Evolutionary conservation across 2,329 filamentous ascomycete species (phyloP).

Genomic region (Aspergillus quadrilineatus): DNA sequence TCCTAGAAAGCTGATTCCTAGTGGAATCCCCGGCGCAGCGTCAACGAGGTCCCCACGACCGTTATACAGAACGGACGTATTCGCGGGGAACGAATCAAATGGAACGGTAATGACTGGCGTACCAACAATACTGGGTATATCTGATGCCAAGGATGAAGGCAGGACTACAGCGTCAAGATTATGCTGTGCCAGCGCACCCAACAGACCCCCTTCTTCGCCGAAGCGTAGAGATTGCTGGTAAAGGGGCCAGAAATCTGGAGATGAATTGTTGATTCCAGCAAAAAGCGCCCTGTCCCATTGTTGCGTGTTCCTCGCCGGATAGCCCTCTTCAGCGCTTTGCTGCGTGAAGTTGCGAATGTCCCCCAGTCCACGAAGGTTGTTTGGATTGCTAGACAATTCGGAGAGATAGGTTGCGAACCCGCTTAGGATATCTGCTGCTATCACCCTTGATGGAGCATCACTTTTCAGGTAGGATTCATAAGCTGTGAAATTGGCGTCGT

Average conservation of each 20-base stretch:
- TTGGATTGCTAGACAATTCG: constrained; percentile 58
- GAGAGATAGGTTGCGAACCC: constrained; percentile 58
- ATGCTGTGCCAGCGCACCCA: constrained; percentile 58
- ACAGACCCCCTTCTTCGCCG: constrained; percentile 60
- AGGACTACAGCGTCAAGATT: constrained; percentile 63
- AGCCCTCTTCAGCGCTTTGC: constrained; percentile 54
- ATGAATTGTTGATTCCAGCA: constrained; percentile 57
- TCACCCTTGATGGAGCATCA: constrained; percentile 40
- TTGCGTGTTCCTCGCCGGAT: constrained; percentile 59
- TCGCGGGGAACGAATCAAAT: constrained; percentile 55
- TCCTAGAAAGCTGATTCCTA: constrained; percentile 65
- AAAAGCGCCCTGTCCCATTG: constrained; percentile 57
- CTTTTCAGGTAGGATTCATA: constrained; percentile 47
- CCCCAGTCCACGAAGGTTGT: constrained; percentile 52
- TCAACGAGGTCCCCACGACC: constrained; percentile 52
- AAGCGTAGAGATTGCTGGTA: constrained; percentile 56
- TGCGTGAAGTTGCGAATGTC: constrained; percentile 60
- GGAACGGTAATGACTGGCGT: constrained; percentile 64
- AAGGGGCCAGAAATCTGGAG: constrained; percentile 56
- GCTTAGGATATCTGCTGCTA: constrained; percentile 60
- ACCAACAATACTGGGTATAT: constrained; percentile 57
- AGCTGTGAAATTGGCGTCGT: constrained; percentile 59
- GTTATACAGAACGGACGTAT: constrained; percentile 44
- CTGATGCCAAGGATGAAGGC: constrained; percentile 52
- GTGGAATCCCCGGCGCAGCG: constrained; percentile 56